Percentiles rank a stretch among this genome's conserved stretches.
Conservation (phyloP, 2,329 filamentous ascomycete species). For the Sordariomycetes sp. region DNA sequence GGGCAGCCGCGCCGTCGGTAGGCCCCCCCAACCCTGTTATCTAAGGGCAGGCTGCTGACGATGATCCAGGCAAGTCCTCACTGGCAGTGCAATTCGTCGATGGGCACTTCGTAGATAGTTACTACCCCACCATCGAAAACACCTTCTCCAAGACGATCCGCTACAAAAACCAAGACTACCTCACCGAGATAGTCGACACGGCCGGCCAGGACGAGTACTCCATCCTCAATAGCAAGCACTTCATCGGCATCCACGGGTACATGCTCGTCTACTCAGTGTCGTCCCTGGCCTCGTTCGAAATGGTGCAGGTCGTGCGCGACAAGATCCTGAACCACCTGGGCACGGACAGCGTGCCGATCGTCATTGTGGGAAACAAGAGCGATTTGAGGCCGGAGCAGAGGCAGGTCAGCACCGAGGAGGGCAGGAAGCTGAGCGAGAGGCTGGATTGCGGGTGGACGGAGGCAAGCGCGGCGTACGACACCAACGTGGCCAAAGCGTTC, state of each 20-base stretch:
- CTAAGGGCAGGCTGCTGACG: background rate
- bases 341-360: constrained; percentile 83
- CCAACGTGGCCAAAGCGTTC: constrained; percentile 87
- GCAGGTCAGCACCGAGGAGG: constrained; percentile 80
- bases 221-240: constrained; percentile 97
- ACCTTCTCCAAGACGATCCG: constrained; percentile 95
- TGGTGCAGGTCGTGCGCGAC: constrained; percentile 90
- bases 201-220: constrained; percentile 98
- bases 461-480: constrained; percentile 86
- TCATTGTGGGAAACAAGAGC: constrained; percentile 95
- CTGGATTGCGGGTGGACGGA: constrained; percentile 92
- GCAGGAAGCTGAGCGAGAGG: constrained; percentile 74
- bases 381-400: constrained; percentile 89
- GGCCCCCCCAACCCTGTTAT: background rate
- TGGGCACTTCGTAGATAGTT: constrained; percentile 96
- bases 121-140: constrained; percentile 98
- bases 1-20: constrained; percentile 78
- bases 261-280: constrained; percentile 98
- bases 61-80: constrained; percentile 82
- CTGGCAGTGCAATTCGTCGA: constrained; percentile 96
- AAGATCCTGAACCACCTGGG: constrained; percentile 96
- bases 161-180: constrained; percentile 85
- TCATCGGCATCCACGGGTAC: constrained; percentile 98
- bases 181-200: constrained; percentile 96
- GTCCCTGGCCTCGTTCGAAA: constrained; percentile 90